Base-by-base conservation (phyloP, 179 eudicot genomes). In the Actinidia polygama region DNA sequence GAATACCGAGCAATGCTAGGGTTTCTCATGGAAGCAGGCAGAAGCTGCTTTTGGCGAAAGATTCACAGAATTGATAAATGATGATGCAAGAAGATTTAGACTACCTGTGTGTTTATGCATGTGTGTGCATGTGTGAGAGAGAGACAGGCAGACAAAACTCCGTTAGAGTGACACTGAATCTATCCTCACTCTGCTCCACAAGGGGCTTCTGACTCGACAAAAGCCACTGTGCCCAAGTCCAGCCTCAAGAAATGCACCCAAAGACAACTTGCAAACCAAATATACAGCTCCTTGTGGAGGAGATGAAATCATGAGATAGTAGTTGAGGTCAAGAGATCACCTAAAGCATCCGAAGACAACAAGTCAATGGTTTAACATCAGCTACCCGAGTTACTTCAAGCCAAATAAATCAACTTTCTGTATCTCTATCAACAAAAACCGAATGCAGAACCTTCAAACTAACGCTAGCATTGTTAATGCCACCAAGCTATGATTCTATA, bases 391-490 rank as follows among this genome's bases (percentile, higher is more conserved):
- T 11, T 54, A 77, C 30, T 77, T 77, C 23, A 15, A 44, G 24
- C 55, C 3, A 12, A 77, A 59, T n/a, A 44, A 21, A 44, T 11
- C 53, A 61, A 47, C 57, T 62, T 62, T 61, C 80, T 77, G 69
- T 19, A 77, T 51, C 77, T 78, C 71, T 50, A 11, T 79, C 54
- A 26, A 30, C 82, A 30, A 47, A 71, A 47, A 58, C 21, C 58
- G 23, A 71, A 71, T 44, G 49, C 47, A 49, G 46, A 50, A 47
- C 30, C 51, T 16, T 79, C 74, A 76, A 49, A 23, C 57, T 72
- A 57, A 54, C 58, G 68, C 76, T 70, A 78, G 62, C 79, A 23
- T 83, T 8, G 47, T 24, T 63, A 62, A 73, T 63, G 79, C 67
- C 59, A 40, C 54, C 54, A 70, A 36, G 40, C 79, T 83, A 73